Evolutionary conservation across 306 rosid species (phyloP).

Genomic region (Acmispon strigosus): DNA sequence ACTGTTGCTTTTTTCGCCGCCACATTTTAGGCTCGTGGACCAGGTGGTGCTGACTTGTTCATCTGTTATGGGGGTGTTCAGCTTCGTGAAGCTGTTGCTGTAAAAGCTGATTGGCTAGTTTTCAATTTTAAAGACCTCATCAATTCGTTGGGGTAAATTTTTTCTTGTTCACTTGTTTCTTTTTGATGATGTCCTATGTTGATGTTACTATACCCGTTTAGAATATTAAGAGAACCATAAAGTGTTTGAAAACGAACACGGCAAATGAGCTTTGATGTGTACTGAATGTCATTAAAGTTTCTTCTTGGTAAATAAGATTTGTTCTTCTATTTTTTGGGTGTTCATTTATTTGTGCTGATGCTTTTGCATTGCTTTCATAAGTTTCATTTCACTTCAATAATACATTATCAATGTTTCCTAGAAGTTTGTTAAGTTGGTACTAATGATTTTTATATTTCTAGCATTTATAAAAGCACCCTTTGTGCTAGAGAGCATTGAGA

Average conservation of each 20-base stretch:
- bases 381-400: not conserved
- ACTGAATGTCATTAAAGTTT: not conserved
- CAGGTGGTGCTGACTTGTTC: conserved; percentile 89
- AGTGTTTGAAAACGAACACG: not conserved
- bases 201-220: not conserved
- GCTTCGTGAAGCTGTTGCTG: conserved; percentile 76
- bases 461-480: not conserved
- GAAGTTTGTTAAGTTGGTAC: not conserved
- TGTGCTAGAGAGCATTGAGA: not conserved
- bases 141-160: conserved; percentile 30
- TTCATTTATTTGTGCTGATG: not conserved
- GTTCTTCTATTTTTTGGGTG: not conserved
- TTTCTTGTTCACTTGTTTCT: not conserved
- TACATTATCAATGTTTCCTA: not conserved
- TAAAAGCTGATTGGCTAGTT: conserved; percentile 88
- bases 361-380: not conserved
- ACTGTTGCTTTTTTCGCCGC: not conserved
- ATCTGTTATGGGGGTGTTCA: conserved; percentile 87
- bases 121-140: conserved; percentile 50
- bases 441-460: not conserved
- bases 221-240: not conserved
- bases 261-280: not conserved
- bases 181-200: not conserved
- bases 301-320: not conserved
- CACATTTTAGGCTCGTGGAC: conserved; percentile 60